Conservation (phyloP, 2,329 filamentous ascomycete species). For the Clathrospora elynae region DNA sequence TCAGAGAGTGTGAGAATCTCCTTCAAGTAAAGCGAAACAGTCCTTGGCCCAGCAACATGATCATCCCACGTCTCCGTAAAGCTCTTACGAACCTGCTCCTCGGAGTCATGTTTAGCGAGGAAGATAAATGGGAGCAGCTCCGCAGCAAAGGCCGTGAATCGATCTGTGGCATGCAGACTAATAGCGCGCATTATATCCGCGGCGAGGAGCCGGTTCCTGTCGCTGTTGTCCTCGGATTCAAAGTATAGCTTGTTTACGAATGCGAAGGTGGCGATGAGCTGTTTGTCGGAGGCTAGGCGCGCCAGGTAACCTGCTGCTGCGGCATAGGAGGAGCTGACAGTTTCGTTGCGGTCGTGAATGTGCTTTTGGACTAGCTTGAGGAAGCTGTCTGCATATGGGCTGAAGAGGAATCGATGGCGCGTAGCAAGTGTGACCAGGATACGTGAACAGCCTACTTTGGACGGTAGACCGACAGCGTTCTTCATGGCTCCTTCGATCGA, state of each 20-base stretch:
- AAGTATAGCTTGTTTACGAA: slow-evolving; percentile 76
- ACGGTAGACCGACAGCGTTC: slow-evolving; percentile 84
- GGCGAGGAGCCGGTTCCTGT: slow-evolving; percentile 72
- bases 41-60: slow-evolving; percentile 82
- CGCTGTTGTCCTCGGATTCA: slow-evolving; percentile 75
- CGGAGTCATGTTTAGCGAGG: slow-evolving; percentile 81
- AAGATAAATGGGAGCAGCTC: slow-evolving; percentile 85
- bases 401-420: slow-evolving; percentile 75
- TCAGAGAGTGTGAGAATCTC: slow-evolving; percentile 77
- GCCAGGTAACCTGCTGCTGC: slow-evolving; percentile 84
- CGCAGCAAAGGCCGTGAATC: slow-evolving; percentile 77
- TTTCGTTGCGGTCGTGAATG: slow-evolving; percentile 89
- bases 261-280: slow-evolving; percentile 59
- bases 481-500: slow-evolving; percentile 80
- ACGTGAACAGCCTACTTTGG: slow-evolving; percentile 87
- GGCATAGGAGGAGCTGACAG: slow-evolving; percentile 88
- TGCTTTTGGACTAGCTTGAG: slow-evolving; percentile 79
- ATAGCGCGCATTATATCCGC: slow-evolving; percentile 83
- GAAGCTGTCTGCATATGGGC: slow-evolving; percentile 75
- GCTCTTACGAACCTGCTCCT: slow-evolving; percentile 77
- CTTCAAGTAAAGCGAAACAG: slow-evolving; percentile 79
- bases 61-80: slow-evolving; percentile 88
- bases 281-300: slow-evolving; percentile 64
- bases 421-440: slow-evolving; percentile 85
- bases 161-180: slow-evolving; percentile 85